Conservation (phyloP, 2,329 filamentous ascomycete genomes). For the Botrytis porri region DNA sequence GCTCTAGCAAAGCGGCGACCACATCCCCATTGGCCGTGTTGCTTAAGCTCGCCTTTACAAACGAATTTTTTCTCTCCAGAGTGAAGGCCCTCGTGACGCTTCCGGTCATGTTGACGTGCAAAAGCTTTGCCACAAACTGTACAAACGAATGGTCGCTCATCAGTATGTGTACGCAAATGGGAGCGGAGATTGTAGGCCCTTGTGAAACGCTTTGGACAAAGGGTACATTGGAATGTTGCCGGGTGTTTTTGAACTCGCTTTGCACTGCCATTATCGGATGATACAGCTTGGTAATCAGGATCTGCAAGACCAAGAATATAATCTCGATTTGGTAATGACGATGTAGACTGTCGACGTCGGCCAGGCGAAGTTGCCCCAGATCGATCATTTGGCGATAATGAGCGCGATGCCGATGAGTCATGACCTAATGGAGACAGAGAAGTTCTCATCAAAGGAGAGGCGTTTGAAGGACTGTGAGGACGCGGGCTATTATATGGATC, state of each 20-base stretch:
- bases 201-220: slow-evolving; percentile 95
- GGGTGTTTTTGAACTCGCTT: slow-evolving; percentile 97
- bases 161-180: slow-evolving; percentile 92
- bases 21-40: slow-evolving; percentile 84
- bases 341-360: slow-evolving; percentile 60
- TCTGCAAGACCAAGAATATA: slow-evolving; percentile 91
- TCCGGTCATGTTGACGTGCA: slow-evolving; percentile 93
- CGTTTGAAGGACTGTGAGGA: slow-evolving; percentile 47
- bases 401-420: slow-evolving; percentile 44
- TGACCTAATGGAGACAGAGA: slow-evolving; percentile 47
- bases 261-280: slow-evolving; percentile 54
- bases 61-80: slow-evolving; percentile 99
- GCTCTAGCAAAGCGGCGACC: slow-evolving; percentile 90
- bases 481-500: slow-evolving; percentile 46
- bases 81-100: slow-evolving; percentile 93
- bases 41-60: slow-evolving; percentile 86
- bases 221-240: slow-evolving; percentile 89
- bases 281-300: slow-evolving; percentile 72
- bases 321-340: slow-evolving; percentile 56
- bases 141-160: slow-evolving; percentile 95
- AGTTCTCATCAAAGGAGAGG: slow-evolving; percentile 54
- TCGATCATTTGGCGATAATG: slow-evolving; percentile 58
- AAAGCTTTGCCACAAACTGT: slow-evolving; percentile 97
- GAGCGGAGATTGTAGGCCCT: slow-evolving; percentile 95
- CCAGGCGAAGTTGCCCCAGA: slow-evolving; percentile 46